Percentiles rank a stretch among this genome's conserved stretches.
Conservation (phyloP, 2,329 filamentous ascomycete genomes). For the Achaetomium macrosporum region DNA sequence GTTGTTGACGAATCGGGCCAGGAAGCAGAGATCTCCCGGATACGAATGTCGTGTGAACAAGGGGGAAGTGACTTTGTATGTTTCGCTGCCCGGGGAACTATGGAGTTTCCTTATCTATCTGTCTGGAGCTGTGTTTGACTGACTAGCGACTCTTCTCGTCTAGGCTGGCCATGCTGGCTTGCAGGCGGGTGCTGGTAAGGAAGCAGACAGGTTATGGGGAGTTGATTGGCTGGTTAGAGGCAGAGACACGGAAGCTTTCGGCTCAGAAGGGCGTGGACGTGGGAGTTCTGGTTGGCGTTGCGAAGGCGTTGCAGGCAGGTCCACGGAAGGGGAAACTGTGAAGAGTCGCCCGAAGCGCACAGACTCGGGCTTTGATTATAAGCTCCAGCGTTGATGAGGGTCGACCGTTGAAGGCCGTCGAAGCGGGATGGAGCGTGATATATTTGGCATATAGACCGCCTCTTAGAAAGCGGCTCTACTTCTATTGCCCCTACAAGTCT, state of each 20-base stretch:
- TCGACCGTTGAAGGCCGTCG: no score
- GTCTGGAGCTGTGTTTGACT: not conserved
- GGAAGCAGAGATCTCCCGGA: constrained; percentile 39
- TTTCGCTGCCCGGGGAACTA: constrained; percentile 12
- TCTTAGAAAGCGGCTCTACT: no score
- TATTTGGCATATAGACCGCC: no score
- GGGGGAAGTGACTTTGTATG: constrained; percentile 57
- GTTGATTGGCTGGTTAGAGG: constrained; percentile 63
- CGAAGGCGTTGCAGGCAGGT: not conserved
- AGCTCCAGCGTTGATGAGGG: no score
- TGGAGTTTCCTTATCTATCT: not conserved
- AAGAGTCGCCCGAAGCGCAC: not conserved
- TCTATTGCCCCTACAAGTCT: no score
- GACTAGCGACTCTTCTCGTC: not conserved
- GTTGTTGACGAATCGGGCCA: constrained; percentile 53
- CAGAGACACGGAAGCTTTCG: constrained; percentile 37
- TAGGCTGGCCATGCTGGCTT: constrained; percentile 66
- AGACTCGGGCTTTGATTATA: not conserved
- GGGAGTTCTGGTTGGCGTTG: constrained; percentile 13
- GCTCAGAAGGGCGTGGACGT: constrained; percentile 13
- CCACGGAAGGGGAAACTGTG: not conserved
- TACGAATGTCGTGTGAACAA: constrained; percentile 57
- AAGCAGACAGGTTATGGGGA: constrained; percentile 65
- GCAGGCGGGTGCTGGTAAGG: constrained; percentile 57
- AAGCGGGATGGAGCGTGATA: no score